These are phyloP conservation scores for Hansenula anomala DNA, from an alignment of 1,139 yeast genomes.

Conservation along the genomic window DNA sequence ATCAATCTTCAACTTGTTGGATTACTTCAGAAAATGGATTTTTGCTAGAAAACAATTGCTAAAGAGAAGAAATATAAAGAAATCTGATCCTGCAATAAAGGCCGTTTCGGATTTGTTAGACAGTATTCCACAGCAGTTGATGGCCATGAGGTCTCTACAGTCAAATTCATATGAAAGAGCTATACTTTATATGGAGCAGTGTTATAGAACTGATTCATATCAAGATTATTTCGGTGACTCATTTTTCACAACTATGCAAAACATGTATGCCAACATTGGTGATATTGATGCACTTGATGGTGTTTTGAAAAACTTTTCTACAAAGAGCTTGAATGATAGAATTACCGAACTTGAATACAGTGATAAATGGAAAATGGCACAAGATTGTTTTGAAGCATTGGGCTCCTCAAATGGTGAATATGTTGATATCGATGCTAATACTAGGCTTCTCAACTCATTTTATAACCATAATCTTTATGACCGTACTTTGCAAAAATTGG, in stretches of 20 bases:
- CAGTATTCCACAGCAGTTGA: conserved; percentile 59
- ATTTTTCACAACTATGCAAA: conserved; percentile 55
- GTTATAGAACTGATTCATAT: conserved; percentile 41
- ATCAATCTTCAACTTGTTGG: conserved; percentile 71
- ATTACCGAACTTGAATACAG: conserved; percentile 77
- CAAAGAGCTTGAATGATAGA: conserved; percentile 65
- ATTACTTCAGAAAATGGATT: conserved; percentile 80
- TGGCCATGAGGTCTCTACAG: conserved; percentile 78
- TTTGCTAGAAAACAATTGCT: conserved; percentile 23
- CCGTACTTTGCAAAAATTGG: conserved; percentile 33
- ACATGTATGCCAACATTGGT: conserved; percentile 80
- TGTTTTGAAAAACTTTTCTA: conserved; percentile 67
- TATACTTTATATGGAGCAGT: conserved; percentile 80
- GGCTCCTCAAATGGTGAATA: conserved; percentile 38
- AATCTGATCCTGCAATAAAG: conserved; percentile 18
- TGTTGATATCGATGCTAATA: conserved; percentile 28
- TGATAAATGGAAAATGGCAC: conserved; percentile 84
- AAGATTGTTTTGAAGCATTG: conserved; percentile 75
- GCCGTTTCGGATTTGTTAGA: conserved; percentile 29
- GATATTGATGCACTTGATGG: conserved; percentile 93
- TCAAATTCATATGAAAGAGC: conserved; percentile 88
- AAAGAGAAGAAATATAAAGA: conserved; percentile 21
- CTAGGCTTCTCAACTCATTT: conserved; percentile 46
- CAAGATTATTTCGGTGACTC: conserved; percentile 28
- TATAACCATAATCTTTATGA: conserved; percentile 57